Base-by-base conservation (phyloP, 306 rosid genomes). In the Arachis stenosperma region DNA sequence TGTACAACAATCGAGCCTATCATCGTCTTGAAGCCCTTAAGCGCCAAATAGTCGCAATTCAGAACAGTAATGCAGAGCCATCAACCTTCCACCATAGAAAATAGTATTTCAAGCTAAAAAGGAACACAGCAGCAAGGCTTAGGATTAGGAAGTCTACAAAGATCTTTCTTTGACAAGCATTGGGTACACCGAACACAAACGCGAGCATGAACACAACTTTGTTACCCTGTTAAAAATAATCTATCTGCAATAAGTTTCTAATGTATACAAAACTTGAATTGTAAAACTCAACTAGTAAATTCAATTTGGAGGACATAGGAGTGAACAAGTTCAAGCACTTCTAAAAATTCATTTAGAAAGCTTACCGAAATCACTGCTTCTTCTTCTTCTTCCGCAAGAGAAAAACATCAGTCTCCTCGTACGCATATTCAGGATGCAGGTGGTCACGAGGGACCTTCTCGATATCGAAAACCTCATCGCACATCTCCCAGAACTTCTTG, bases 361-460 rank as follows among this genome's bases (percentile, higher is more conserved):
- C 27, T 22, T 69, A 80, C 76, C 59, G 4, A 33, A 5, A 53
- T 68, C 53, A 65, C 46, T 64, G 86, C 47, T 84, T 86, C 79
- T 83, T 90, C 80, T 83, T 90, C 80, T 83, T 90, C 86, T 90
- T 93, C 76, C 85, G 80, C 81, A 93, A 57, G 1, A 90, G 9
- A 76, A 44, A 93, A 22, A 93, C 90, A 51, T 88, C 82, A 4
- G 97, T 9, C 82, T 93, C 97, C 79, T 93, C 97, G 15, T 82
- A 90, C 0, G 97, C 94, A 57, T 89, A 93, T 2, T 89, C 92
- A 3, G 86, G 86, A 61, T 93, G 97, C 15, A 93, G 76, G 62
- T 93, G 86, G 8, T 79, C 80, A 37, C 84, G 97, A 36, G 96
- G 90, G n/a, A 88, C 80, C 78, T 89, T 86, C 0, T 89, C 82